These are phyloP conservation scores for Tolypocladium tundrense DNA, from an alignment of 2,329 filamentous ascomycete species.

Conservation along the genomic window DNA sequence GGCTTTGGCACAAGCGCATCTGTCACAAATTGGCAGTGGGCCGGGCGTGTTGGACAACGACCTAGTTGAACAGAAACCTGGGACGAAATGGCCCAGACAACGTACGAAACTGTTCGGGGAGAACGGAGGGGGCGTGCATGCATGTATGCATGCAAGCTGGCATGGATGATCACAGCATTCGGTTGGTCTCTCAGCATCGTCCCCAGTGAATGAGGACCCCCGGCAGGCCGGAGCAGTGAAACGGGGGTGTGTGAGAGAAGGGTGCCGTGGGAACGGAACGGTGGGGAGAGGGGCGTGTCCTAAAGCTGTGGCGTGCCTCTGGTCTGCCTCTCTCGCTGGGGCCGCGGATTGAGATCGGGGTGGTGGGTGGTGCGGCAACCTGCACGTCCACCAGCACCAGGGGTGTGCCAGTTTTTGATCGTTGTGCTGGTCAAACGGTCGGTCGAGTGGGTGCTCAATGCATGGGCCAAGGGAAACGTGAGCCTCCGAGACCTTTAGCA, in stretches of 20 bases:
- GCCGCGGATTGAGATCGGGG: constrained; percentile 10
- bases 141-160: neutral
- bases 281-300: neutral
- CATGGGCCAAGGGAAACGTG: constrained; percentile 9
- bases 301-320: neutral
- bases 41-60: constrained; percentile 3
- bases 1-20: constrained; percentile 3
- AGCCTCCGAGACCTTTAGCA: constrained; percentile 3
- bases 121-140: constrained; percentile 3
- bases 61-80: constrained; percentile 1
- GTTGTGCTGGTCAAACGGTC: constrained; percentile 10
- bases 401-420: constrained; percentile 11
- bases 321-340: constrained; percentile 4
- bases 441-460: constrained; percentile 11
- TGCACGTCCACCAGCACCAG: constrained; percentile 11
- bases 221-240: neutral
- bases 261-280: neutral
- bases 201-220: neutral
- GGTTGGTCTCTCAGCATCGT: neutral
- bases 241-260: neutral
- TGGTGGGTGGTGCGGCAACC: constrained; percentile 9
- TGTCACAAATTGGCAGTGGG: constrained; percentile 11
- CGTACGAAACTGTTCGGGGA: constrained; percentile 1
- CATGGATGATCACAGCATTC: neutral
- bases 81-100: constrained; percentile 6